Evolutionary conservation across 306 rosid genomes (phyloP), one percentile per base, ranked within the genome.

Genomic region (Oxytropis ochrocephala): DNA sequence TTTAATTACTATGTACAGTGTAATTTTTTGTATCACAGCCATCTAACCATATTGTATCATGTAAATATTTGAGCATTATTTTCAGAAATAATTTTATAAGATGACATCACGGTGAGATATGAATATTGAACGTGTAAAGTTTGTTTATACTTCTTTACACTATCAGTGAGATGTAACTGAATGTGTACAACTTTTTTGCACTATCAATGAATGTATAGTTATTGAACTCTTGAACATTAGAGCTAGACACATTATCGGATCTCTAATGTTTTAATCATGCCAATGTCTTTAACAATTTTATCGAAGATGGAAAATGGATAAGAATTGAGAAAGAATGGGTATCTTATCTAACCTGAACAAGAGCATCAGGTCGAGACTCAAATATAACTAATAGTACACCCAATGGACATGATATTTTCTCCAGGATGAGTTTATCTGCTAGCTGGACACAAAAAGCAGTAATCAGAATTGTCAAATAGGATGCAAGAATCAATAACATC

Each of bases 321-420:
- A 41, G 12, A 78, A 62, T 27, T 7, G 36, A 43, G 17, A 66
- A 76, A 64, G 54, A 43, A 46, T 30, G 60, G 29, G 52, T 16
- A 33, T 72, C 8, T 66, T 46, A 69, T 69, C 12, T 70, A 75
- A 91, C 99, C 91, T 94, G 99, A 75, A 91, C 99, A 56, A 94
- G 90, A 53, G 95, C 99, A 83, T 94, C 99, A 0, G 99, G 99
- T 56, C 96, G 95, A 59, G 97, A 94, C 80, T 94, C 99, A 10
- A 89, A 91, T 67, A 94, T 86, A 80, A 94, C 79, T 35, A 94
- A 78, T n/a, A 94, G 62, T 16, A 94, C 97, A 35, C 99, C 99
- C 78, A 94, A 75, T 14, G 99, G 96, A 70, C 92, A 91, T 1
- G 95, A 84, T 18, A 71, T 50, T 62, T 85, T 89, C 81, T 94